Percentiles rank a stretch among this genome's conserved stretches.
These are phyloP conservation scores for Sporothrix luriei DNA, from an alignment of 2,329 filamentous ascomycete species.

Conservation along the genomic window DNA sequence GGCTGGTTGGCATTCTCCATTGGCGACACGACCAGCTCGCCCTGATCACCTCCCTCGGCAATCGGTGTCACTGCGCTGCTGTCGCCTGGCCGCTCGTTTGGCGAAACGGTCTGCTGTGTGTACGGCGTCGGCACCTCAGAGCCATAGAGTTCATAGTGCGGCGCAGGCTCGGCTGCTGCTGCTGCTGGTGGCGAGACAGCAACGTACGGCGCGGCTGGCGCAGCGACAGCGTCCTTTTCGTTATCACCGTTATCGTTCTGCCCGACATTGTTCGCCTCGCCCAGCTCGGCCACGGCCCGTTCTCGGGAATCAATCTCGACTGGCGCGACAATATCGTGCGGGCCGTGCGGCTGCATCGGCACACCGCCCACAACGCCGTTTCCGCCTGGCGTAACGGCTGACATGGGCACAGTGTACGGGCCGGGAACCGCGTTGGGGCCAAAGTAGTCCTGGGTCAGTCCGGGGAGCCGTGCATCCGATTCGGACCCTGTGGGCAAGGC, in stretches of 20 bases:
- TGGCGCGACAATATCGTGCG: conserved; percentile 54
- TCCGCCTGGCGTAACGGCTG: conserved; percentile 29
- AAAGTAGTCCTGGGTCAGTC: conserved; percentile 49
- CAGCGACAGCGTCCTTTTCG: conserved; percentile 21
- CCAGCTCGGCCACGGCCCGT: conserved; percentile 26
- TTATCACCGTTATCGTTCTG: background rate
- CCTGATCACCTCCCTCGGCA: background rate
- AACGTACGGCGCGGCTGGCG: background rate
- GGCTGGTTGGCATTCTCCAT: background rate
- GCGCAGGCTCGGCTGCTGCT: conserved; percentile 29
- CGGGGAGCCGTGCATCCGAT: conserved; percentile 37
- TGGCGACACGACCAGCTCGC: conserved; percentile 4
- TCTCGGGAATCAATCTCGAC: conserved; percentile 56
- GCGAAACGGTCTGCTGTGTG: background rate
- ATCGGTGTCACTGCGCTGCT: background rate
- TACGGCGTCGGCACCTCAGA: conserved; percentile 39
- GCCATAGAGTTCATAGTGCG: conserved; percentile 51
- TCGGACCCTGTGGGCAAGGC: conserved; percentile 40
- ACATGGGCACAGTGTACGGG: conserved; percentile 50
- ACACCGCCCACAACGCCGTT: conserved; percentile 43
- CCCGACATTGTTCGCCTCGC: conserved; percentile 12
- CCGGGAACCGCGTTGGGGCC: conserved; percentile 51
- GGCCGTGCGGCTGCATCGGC: conserved; percentile 50
- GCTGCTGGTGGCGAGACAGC: background rate
- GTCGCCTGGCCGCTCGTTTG: background rate